Base-by-base conservation (phyloP, 179 eudicot genomes). In the Actinidia chinensis region DNA sequence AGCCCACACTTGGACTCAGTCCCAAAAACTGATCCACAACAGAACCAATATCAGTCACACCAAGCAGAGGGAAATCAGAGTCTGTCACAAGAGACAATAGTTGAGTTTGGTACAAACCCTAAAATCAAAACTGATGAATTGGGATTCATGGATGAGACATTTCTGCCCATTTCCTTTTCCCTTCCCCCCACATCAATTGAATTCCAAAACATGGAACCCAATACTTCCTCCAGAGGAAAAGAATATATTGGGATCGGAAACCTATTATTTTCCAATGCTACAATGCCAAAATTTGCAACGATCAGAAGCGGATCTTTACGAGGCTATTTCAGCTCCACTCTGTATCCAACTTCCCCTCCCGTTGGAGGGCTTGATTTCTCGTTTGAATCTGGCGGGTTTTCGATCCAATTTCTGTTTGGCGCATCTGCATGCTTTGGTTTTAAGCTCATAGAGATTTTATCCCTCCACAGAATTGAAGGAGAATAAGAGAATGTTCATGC, bases 281-380 rank as follows among this genome's bases (percentile, higher is more conserved):
- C 85, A 66, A 82, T 81, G 33, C 51, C 86, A 79, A 40, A 60
- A 81, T 75, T 86, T 81, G 64, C 87, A 88, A 20, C 81, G 81
- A 20, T 83, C 82, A 2, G 91, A 87, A 60, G 81, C 89, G 36
- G 92, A 89, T 56, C 68, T 79, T 46, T 68, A 84, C 4, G 92
- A 90, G 12, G 88, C 90, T 61, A 77, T 88, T 56, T 93, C 97
- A 36, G 82, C 89, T 55, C 81, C 85, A 85, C 94, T 73, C 90
- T 97, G 87, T 87, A 22, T 79, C 92, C 73, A 89, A 91, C 79
- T 95, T n/a, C n/a, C n/a, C n/a, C 95, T 67, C 95, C 97, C 5
- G 80, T 87, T 13, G 76, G 83, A 22, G 91, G 83, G 67, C 76
- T 87, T 78, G 92, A 89, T 82, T 91, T 86, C 78, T 25, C 90